Conservation (phyloP, 768 basidiomycete species). For the Kwoniella dendrophila region DNA sequence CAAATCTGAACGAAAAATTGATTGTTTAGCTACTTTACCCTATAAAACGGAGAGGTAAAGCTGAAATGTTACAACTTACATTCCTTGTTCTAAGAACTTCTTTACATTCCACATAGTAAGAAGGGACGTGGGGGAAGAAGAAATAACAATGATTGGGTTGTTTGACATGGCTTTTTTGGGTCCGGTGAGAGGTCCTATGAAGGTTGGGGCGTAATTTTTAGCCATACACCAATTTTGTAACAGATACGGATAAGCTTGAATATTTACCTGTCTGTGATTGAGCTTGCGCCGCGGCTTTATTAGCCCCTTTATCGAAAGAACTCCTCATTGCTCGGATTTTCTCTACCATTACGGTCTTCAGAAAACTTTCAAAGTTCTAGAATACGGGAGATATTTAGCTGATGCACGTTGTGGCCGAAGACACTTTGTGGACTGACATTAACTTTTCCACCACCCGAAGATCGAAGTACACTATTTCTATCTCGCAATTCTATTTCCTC, state of each 20-base stretch:
- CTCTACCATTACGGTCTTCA: slow-evolving; percentile 69
- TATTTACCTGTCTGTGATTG: slow-evolving; percentile 14
- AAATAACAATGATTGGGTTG: slow-evolving; percentile 96
- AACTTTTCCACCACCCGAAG: slow-evolving; percentile 64
- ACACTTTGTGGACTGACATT: slow-evolving; percentile 65
- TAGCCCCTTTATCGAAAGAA: slow-evolving; percentile 29
- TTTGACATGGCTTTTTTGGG: slow-evolving; percentile 63
- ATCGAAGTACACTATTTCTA: slow-evolving; percentile 78
- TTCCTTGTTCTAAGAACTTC: slow-evolving; percentile 84
- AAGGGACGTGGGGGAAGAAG: slow-evolving; percentile 89
- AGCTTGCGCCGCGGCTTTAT: slow-evolving; percentile 10
- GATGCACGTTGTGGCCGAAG: background rate
- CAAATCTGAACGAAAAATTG: slow-evolving; percentile 33
- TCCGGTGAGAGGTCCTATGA: slow-evolving; percentile 18
- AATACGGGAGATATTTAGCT: background rate
- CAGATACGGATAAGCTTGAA: background rate
- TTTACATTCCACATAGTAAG: slow-evolving; percentile 98
- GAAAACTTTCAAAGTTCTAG: slow-evolving; percentile 74
- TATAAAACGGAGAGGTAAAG: background rate
- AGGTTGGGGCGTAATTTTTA: background rate
- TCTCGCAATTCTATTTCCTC: slow-evolving; percentile 60
- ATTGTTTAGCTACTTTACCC: slow-evolving; percentile 27
- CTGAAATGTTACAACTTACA: slow-evolving; percentile 59
- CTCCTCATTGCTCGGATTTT: slow-evolving; percentile 73
- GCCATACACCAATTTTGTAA: background rate